Base-by-base conservation (phyloP, 495 filamentous ascomycete genomes). In the Parathielavia appendiculata region DNA sequence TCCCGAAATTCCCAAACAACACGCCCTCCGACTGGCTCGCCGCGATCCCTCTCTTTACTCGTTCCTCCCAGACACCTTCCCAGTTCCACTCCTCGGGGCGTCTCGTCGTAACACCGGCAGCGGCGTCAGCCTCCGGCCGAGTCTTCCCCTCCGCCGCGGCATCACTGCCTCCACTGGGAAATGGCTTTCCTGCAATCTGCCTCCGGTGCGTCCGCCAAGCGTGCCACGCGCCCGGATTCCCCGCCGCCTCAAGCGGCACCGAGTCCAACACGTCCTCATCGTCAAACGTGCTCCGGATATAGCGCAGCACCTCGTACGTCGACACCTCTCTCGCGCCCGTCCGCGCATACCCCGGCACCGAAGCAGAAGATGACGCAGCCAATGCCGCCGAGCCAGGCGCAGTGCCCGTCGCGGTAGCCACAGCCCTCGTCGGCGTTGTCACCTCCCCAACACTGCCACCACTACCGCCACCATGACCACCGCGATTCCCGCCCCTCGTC, bases 61-160 rank as follows among this genome's bases (percentile, higher is more conserved):
- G 79, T 55, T 89, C 83, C 60, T 90, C 87, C 91, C 91, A 96
- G 9, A 96, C 91, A 1, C 91, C 91, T 70, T 95, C 90, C 91
- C 91, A 96, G 69, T 92, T 92, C 91, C 91, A 96, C 58, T 93
- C 87, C 14, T 85, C 88, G 2, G 88, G 88, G 30, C 79, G 78
- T 50, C 85, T 80, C 40, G 34, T 41, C 16, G 38, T 26, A 45
- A 20, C n/a, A 5, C 30, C 36, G 12, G 30, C 35, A 30, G 41
- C 41, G 0, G 11, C 38, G 12, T 19, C 30, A 16, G 41, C 34
- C 17, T 26, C 14, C 22, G 20, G 14, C 38, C 10, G 43, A 8
- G 14, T 8, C 56, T 40, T 32, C 1, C 30, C 35, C 10, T 32
- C 36, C 5, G 0, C 23, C 13, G 19, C 1, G 9, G 10, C 5